A percentile compares a stretch with the other conserved stretches of the same genome.
These are phyloP conservation scores for Hypoxylon fragiforme DNA, from an alignment of 495 filamentous ascomycete genomes.

Conservation along the genomic window DNA sequence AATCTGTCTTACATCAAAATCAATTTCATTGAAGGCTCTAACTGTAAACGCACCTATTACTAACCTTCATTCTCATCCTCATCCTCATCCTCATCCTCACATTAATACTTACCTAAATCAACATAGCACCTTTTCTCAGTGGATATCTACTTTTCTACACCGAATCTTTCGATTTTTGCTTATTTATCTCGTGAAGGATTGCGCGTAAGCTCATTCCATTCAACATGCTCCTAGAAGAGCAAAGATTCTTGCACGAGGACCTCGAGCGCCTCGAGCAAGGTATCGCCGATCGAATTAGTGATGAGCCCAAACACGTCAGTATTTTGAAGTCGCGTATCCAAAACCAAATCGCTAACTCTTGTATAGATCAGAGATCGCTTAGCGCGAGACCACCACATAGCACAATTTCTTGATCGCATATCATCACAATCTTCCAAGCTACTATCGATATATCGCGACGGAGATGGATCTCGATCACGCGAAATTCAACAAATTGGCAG, in stretches of 20 bases:
- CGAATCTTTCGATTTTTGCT: too few relatives aligned
- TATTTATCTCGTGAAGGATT: too few relatives aligned
- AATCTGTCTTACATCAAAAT: too few relatives aligned
- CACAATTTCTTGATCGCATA: slow-evolving; percentile 83
- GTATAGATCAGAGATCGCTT: slow-evolving; percentile 79
- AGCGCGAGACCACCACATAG: slow-evolving; percentile 85
- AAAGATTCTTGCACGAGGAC: slow-evolving; percentile 92
- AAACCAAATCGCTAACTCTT: slow-evolving; percentile 37
- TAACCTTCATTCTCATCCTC: too few relatives aligned
- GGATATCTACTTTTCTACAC: background rate
- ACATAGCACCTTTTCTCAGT: too few relatives aligned
- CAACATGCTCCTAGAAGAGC: slow-evolving; percentile 85
- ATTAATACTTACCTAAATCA: too few relatives aligned
- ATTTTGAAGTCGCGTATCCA: background rate
- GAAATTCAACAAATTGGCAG: slow-evolving; percentile 84
- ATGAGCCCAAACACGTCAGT: slow-evolving; percentile 86
- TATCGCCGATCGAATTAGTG: slow-evolving; percentile 81
- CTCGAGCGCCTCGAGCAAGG: slow-evolving; percentile 92
- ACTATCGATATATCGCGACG: slow-evolving; percentile 83
- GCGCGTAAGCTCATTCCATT: background rate
- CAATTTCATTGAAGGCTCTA: too few relatives aligned
- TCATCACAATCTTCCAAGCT: slow-evolving; percentile 81
- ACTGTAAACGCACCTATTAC: too few relatives aligned
- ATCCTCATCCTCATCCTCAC: too few relatives aligned
- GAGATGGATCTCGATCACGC: slow-evolving; percentile 65